Percentiles rank a stretch among this genome's conserved stretches.
phyloP scores from a whole-genome alignment of 2,329 filamentous ascomycete genomes.

The Teratosphaeriaceae sp. region DNA sequence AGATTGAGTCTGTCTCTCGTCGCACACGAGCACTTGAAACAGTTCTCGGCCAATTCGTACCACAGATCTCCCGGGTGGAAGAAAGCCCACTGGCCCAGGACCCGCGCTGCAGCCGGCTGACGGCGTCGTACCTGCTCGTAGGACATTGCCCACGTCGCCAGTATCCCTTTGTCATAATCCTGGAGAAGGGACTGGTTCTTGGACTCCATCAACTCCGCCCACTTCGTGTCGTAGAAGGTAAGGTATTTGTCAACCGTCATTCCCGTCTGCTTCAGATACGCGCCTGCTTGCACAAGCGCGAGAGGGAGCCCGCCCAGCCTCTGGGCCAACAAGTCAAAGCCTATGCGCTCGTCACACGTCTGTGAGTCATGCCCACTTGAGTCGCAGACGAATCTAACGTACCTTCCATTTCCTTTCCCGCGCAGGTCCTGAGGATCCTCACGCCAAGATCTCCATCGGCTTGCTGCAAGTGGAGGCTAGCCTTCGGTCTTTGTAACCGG shows the following conservation, averaged over 20 bases:
- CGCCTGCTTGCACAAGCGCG: conserved; percentile 18
- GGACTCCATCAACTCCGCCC: conserved; percentile 7
- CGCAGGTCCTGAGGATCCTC: too few species aligned
- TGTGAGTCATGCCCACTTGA: too few species aligned
- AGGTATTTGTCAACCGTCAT: conserved; percentile 5
- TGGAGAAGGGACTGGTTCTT: conserved; percentile 8
- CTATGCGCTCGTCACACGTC: not conserved
- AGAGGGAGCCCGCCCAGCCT: conserved; percentile 11
- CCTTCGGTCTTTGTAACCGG: conserved; percentile 27
- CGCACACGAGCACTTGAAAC: too few species aligned
- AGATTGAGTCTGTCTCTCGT: too few species aligned
- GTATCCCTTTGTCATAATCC: conserved; percentile 15
- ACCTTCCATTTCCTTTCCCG: too few species aligned
- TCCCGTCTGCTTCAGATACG: conserved; percentile 15
- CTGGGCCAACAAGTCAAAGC: conserved; percentile 3
- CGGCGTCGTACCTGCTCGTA: conserved; percentile 20
- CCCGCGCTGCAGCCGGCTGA: conserved; percentile 16
- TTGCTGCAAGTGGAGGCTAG: not conserved
- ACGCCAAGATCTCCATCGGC: too few species aligned
- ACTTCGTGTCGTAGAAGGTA: conserved; percentile 9
- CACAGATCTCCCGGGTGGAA: conserved; percentile 23
- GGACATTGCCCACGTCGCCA: conserved; percentile 26
- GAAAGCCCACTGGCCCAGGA: conserved; percentile 26
- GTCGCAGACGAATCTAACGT: too few species aligned
- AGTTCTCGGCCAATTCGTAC: conserved; percentile 18